These are phyloP conservation scores for Coelastrella sp. DNA, from an alignment of 139 green algal genomes.

Conservation along the genomic window DNA sequence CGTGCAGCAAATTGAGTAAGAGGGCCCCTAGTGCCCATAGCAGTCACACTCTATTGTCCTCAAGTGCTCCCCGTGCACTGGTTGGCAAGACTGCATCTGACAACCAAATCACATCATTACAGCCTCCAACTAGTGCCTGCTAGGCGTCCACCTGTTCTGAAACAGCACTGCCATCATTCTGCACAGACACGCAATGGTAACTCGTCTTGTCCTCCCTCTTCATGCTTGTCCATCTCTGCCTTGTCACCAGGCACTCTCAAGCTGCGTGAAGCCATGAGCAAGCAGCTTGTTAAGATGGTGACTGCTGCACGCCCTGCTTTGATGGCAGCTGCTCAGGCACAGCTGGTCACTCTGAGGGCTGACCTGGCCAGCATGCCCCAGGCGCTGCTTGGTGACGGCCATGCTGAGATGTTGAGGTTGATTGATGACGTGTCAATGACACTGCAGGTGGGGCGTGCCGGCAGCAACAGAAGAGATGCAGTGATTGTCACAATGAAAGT, in stretches of 20 bases:
- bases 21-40: no score
- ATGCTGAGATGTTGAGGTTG: slow-evolving; percentile 45
- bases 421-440: slow-evolving; percentile 45
- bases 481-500: background rate
- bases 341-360: slow-evolving; percentile 15
- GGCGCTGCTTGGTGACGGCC: slow-evolving; percentile 33
- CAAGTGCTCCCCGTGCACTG: no score
- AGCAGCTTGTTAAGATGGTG: slow-evolving; percentile 36
- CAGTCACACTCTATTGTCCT: no score
- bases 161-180: no score
- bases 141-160: no score
- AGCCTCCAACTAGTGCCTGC: no score
- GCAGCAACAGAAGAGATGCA: background rate
- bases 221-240: background rate
- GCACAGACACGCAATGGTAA: no score
- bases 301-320: slow-evolving; percentile 8
- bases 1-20: background rate
- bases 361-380: slow-evolving; percentile 35
- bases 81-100: no score
- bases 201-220: no score
- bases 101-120: no score
- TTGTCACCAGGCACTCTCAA: slow-evolving; percentile 14
- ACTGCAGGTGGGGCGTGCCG: background rate
- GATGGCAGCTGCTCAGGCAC: slow-evolving; percentile 32
- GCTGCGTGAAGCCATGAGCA: slow-evolving; percentile 43